Evolutionary conservation across 495 filamentous ascomycete species (phyloP).

Genomic region (Aspergillus hancockii): DNA sequence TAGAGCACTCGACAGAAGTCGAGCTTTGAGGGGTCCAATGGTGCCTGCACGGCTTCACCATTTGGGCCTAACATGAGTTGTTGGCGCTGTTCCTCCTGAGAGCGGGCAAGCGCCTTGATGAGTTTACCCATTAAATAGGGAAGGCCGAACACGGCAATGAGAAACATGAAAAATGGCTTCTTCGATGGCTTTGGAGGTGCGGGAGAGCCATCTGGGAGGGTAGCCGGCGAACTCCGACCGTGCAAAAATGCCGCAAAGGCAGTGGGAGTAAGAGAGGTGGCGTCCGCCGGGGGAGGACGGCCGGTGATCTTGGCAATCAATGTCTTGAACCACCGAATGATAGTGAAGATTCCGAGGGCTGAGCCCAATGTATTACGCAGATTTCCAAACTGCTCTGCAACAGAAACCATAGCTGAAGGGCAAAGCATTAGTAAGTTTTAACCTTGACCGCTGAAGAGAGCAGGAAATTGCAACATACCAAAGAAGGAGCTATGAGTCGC

Average conservation of each 20-base stretch:
- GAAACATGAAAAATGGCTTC: conserved; percentile 95
- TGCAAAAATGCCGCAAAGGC: conserved; percentile 84
- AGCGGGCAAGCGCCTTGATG: conserved; percentile 78
- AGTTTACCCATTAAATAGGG: conserved; percentile 95
- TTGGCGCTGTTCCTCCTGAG: conserved; percentile 76
- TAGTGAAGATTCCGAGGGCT: conserved; percentile 89
- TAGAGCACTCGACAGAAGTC: conserved; percentile 94
- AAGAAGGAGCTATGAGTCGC: conserved; percentile 99
- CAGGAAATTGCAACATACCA: conserved; percentile 60
- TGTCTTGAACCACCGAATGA: conserved; percentile 91
- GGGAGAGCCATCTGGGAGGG: conserved; percentile 56
- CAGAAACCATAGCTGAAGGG: conserved; percentile 88
- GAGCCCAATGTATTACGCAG: conserved; percentile 94
- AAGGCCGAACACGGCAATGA: conserved; percentile 89
- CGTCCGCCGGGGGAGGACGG: conserved; percentile 82
- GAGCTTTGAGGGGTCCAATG: conserved; percentile 81
- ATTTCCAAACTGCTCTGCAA: conserved; percentile 95
- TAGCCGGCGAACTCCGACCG: conserved; percentile 38
- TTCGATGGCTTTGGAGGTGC: conserved; percentile 72
- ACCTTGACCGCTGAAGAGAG: background rate
- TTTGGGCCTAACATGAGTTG: conserved; percentile 52
- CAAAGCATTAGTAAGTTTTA: conserved; percentile 16
- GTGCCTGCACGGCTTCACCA: conserved; percentile 42
- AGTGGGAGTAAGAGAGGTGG: conserved; percentile 80
- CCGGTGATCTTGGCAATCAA: conserved; percentile 93